A percentile compares a stretch with the other conserved stretches of the same genome.
Evolutionary conservation across 23 red algal genomes (phyloP).

Genomic region (Gracilariopsis chorda): DNA sequence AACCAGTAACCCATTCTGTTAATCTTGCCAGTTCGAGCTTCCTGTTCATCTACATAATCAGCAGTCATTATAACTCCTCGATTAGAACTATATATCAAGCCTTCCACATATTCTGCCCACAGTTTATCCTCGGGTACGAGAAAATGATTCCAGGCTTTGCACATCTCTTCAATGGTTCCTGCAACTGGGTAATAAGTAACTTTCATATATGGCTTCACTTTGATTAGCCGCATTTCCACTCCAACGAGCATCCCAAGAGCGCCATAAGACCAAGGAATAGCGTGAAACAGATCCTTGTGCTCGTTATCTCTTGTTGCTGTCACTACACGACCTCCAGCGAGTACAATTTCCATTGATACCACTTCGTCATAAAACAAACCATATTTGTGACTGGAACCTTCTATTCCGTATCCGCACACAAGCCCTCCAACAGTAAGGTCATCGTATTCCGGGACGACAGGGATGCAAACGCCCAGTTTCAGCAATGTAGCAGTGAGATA

Average conservation of each 20-base stretch:
- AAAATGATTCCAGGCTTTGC: conserved; percentile 61
- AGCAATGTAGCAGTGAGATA: conserved; percentile 60
- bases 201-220: conserved; percentile 58
- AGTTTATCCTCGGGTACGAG: conserved; percentile 49
- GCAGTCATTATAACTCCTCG: conserved; percentile 60
- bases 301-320: conserved; percentile 60
- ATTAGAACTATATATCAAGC: conserved; percentile 44
- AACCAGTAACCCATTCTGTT: conserved; percentile 64
- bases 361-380: conserved; percentile 74
- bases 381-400: conserved; percentile 77
- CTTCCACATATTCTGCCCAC: conserved; percentile 71
- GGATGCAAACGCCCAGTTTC: conserved; percentile 50
- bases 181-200: conserved; percentile 65
- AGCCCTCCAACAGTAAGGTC: conserved; percentile 74
- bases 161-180: conserved; percentile 42
- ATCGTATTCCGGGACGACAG: conserved; percentile 68
- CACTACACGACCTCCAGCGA: conserved; percentile 24
- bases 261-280: conserved; percentile 76
- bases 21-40: conserved; percentile 8
- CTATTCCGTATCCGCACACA: conserved; percentile 65
- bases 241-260: conserved; percentile 64
- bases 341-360: conserved; percentile 52
- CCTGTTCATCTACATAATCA: conserved; percentile 42
- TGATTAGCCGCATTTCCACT: conserved; percentile 58
- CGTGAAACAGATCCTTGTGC: conserved; percentile 47